Conservation (phyloP, 441 rosid genomes). For the Pelargonium citronellum region DNA sequence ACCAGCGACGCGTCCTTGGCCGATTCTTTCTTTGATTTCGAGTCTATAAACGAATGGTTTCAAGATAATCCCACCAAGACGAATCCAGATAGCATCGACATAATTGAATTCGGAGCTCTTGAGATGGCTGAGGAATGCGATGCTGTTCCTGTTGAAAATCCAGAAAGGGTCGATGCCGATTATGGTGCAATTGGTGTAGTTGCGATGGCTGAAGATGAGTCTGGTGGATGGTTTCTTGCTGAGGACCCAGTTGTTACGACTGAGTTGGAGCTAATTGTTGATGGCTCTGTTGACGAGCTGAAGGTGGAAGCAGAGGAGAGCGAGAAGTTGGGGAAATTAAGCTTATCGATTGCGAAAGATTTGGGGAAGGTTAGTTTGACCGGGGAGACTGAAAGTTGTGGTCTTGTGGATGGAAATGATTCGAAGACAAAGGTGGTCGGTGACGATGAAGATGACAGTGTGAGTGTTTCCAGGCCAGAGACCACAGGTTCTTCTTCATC, state of each 20-base stretch:
- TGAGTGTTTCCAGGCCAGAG: slow-evolving; percentile 30
- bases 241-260: slow-evolving; percentile 14
- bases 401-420: slow-evolving; percentile 15
- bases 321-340: slow-evolving; percentile 26
- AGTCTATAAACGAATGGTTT: slow-evolving; percentile 44
- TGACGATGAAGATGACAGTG: slow-evolving; percentile 28
- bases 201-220: slow-evolving; percentile 19
- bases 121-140: slow-evolving; percentile 28
- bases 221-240: slow-evolving; percentile 7
- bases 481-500: slow-evolving; percentile 31
- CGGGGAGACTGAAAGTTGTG: slow-evolving; percentile 8
- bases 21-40: slow-evolving; percentile 63
- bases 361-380: slow-evolving; percentile 47
- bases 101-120: slow-evolving; percentile 30
- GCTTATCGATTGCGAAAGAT: slow-evolving; percentile 42
- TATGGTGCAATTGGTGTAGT: slow-evolving; percentile 13
- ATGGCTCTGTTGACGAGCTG: slow-evolving; percentile 27
- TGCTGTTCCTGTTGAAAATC: slow-evolving; percentile 22
- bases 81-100: slow-evolving; percentile 26
- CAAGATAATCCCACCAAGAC: slow-evolving; percentile 28
- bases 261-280: slow-evolving; percentile 21
- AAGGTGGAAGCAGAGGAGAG: slow-evolving; percentile 27
- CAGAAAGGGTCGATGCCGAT: background rate
- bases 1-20: slow-evolving; percentile 28
- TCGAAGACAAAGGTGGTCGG: slow-evolving; percentile 8